phyloP scores from a whole-genome alignment of 345 rosid genomes.

The Pistacia atlantica region DNA sequence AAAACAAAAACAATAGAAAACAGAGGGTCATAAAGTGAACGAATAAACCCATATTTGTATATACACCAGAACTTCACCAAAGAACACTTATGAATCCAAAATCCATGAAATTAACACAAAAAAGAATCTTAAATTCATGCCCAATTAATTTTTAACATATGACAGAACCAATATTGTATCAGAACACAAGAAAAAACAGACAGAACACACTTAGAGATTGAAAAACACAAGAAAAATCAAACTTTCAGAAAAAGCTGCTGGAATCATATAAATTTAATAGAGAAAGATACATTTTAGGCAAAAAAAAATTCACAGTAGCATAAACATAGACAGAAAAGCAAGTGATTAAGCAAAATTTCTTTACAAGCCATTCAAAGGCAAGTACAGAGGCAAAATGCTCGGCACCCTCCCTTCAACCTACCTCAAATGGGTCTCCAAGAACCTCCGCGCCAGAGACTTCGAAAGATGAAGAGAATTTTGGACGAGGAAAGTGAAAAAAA shows the following conservation, averaged over 20 bases:
- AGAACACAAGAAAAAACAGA: too few species aligned
- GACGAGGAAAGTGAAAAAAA: neutral
- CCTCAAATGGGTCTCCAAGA: conserved; percentile 76
- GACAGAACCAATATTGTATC: neutral
- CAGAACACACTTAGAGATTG: too few species aligned
- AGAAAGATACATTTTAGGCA: too few species aligned
- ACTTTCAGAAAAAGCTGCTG: too few species aligned
- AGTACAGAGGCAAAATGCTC: conserved; percentile 78
- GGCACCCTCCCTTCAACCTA: conserved; percentile 76
- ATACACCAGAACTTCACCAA: too few species aligned
- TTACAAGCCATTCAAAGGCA: conserved; percentile 33
- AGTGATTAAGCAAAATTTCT: too few species aligned
- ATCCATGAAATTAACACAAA: too few species aligned
- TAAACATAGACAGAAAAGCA: too few species aligned
- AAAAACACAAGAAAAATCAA: too few species aligned
- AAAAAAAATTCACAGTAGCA: too few species aligned
- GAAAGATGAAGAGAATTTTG: conserved; percentile 34
- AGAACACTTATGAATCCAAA: too few species aligned
- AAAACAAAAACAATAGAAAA: neutral
- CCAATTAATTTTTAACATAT: neutral
- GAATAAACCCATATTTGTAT: neutral
- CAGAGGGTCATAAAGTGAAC: neutral
- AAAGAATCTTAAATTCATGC: neutral
- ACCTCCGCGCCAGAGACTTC: conserved; percentile 61
- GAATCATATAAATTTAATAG: too few species aligned